These are phyloP conservation scores for Cladosporium sp. DNA, from an alignment of 2,329 filamentous ascomycete genomes.

Conservation along the genomic window DNA sequence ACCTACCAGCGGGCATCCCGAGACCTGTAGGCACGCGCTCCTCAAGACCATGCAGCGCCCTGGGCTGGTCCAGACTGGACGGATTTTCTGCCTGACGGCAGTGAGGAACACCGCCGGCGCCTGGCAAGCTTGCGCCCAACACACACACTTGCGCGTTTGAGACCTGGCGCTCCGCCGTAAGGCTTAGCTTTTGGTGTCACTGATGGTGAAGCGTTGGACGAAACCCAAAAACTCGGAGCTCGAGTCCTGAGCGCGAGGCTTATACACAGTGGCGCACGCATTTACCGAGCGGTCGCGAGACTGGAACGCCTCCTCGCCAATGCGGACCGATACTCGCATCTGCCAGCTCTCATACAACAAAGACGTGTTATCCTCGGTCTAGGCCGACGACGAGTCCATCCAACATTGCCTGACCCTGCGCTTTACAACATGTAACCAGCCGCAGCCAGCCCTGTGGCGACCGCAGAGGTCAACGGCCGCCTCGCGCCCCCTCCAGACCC, in stretches of 20 bases:
- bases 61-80: background rate
- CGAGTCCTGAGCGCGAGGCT: too few relatives aligned
- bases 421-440: background rate
- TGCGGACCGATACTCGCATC: background rate
- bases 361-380: background rate
- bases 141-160: too few relatives aligned
- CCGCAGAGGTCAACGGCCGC: too few relatives aligned
- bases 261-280: too few relatives aligned
- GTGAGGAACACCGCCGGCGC: too few relatives aligned
- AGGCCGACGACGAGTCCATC: background rate
- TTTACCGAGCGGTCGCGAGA: background rate
- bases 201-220: too few relatives aligned
- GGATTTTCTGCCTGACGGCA: background rate
- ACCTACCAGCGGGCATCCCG: background rate
- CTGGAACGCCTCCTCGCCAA: background rate
- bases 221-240: too few relatives aligned
- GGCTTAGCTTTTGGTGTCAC: background rate
- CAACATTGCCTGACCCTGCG: background rate
- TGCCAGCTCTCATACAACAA: background rate
- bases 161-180: background rate
- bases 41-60: background rate
- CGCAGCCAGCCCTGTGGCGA: too few relatives aligned
- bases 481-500: too few relatives aligned
- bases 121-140: too few relatives aligned
- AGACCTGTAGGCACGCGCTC: too few relatives aligned